These are phyloP conservation scores for Yamadazyma spencermartinsiae DNA, from an alignment of 1,139 yeast species.

Conservation along the genomic window DNA sequence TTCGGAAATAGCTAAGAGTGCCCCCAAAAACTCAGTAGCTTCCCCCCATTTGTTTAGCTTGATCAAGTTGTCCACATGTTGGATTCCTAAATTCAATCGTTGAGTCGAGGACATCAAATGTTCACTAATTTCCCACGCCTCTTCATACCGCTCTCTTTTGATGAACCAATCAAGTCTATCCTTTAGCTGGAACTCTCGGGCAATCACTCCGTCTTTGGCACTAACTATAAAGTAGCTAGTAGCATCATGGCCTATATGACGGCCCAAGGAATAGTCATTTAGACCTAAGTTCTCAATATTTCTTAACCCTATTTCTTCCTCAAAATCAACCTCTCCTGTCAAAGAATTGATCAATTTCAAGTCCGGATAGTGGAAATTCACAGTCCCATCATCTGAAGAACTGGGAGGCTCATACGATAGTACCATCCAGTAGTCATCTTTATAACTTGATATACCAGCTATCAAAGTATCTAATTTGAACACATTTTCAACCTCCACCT, in stretches of 20 bases:
- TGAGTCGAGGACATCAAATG: slow-evolving; percentile 51
- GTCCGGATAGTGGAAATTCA: slow-evolving; percentile 57
- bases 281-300: slow-evolving; percentile 63
- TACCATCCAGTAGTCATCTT: slow-evolving; percentile 63
- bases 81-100: slow-evolving; percentile 61
- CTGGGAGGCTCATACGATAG: slow-evolving; percentile 54
- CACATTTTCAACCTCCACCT: slow-evolving; percentile 57
- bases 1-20: slow-evolving; percentile 36
- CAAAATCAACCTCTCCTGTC: slow-evolving; percentile 75
- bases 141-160: slow-evolving; percentile 50
- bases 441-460: slow-evolving; percentile 76
- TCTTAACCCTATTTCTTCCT: slow-evolving; percentile 74
- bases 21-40: slow-evolving; percentile 52
- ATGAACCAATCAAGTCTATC: slow-evolving; percentile 78
- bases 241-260: slow-evolving; percentile 34
- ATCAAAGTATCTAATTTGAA: slow-evolving; percentile 60
- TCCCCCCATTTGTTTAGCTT: slow-evolving; percentile 53
- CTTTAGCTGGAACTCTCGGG: slow-evolving; percentile 62
- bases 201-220: slow-evolving; percentile 80
- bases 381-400: slow-evolving; percentile 25
- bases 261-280: slow-evolving; percentile 74
- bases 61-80: slow-evolving; percentile 59
- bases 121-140: slow-evolving; percentile 78
- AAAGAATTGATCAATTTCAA: slow-evolving; percentile 63
- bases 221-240: slow-evolving; percentile 67